phyloP scores from a whole-genome alignment of 1,139 yeast genomes.

The Scheffersomyces parashehatae region DNA sequence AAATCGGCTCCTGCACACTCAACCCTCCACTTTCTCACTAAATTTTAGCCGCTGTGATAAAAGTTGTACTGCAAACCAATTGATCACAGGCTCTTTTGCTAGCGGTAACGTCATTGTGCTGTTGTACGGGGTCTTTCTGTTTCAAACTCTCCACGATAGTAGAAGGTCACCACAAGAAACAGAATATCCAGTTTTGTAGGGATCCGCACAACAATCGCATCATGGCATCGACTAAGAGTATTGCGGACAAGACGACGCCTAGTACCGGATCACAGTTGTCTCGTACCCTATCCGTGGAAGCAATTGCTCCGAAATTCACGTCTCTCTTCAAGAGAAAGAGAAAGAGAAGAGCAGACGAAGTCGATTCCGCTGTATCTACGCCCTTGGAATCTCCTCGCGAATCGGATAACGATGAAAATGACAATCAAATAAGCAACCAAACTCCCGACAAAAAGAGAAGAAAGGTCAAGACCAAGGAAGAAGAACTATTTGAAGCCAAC shows the following conservation, averaged over 20 bases:
- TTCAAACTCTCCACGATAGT: too few relatives aligned
- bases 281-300: constrained; percentile 45
- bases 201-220: neutral
- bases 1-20: too few relatives aligned
- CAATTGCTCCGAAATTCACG: constrained; percentile 39
- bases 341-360: constrained; percentile 18
- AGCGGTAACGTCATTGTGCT: too few relatives aligned
- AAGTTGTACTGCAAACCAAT: too few relatives aligned
- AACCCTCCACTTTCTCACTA: too few relatives aligned
- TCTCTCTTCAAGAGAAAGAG: constrained; percentile 42
- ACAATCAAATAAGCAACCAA: constrained; percentile 6
- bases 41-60: too few relatives aligned
- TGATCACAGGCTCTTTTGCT: too few relatives aligned
- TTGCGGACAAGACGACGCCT: too few relatives aligned
- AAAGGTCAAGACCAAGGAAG: constrained; percentile 27
- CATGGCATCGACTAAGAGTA: neutral
- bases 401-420: constrained; percentile 14
- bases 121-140: too few relatives aligned
- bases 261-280: constrained; percentile 16
- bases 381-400: constrained; percentile 13
- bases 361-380: constrained; percentile 7
- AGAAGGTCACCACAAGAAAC: too few relatives aligned
- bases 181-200: too few relatives aligned
- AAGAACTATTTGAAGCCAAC: constrained; percentile 43
- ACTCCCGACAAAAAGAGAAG: constrained; percentile 21